Evolutionary conservation across 805 yeast species (phyloP), one percentile per base, ranked within the genome.

Genomic region (Kurtzmaniella cleridarum): DNA sequence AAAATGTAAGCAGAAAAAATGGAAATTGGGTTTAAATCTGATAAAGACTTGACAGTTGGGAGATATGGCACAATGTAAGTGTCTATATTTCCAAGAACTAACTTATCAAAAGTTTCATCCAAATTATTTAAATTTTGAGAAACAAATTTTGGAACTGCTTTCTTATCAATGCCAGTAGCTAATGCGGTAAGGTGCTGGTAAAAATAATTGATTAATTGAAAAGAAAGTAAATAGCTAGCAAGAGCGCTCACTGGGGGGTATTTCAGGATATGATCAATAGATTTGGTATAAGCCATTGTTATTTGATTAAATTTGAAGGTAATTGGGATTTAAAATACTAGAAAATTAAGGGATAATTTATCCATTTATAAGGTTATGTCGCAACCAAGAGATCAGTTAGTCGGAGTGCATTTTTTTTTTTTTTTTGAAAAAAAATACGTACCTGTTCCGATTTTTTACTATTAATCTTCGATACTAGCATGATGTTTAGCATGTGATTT

Each of bases 261-360:
- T 3, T 60, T 49, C 30, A 48, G 45, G 35, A 68, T 39, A 48
- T 68, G 72, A 28, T 47, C 44, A 27, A 62, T 33, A 12, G 69
- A 48, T 45, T 59, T 53, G 34, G 71, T 34, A 30, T 34, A 34
- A 27, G 36, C 23, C 31, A 27, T 26, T 20, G 24, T 20, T 20
- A 20, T 5, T 20, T 20, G 8, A 5, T 20, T 20, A 8, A 20
- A 5, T 20, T 20, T 20, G 8, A 5, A 20, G 8, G 24, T 20
- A 20, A 5, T 20, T 20, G 24, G n/a, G n/a, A n/a, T n/a, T n/a
- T n/a, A n/a, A n/a, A n/a, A n/a, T n/a, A n/a, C n/a, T n/a, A 20
- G 8, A 20, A 20, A 20, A 20, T 20, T 20, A 20, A 20, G 24
- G 24, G 24, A 20, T 20, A 20, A 20, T 20, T 20, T 5, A 20